Percentiles rank a stretch among this genome's conserved stretches.
Conservation (phyloP, 2,329 filamentous ascomycete genomes). For the Xylaria sp. region DNA sequence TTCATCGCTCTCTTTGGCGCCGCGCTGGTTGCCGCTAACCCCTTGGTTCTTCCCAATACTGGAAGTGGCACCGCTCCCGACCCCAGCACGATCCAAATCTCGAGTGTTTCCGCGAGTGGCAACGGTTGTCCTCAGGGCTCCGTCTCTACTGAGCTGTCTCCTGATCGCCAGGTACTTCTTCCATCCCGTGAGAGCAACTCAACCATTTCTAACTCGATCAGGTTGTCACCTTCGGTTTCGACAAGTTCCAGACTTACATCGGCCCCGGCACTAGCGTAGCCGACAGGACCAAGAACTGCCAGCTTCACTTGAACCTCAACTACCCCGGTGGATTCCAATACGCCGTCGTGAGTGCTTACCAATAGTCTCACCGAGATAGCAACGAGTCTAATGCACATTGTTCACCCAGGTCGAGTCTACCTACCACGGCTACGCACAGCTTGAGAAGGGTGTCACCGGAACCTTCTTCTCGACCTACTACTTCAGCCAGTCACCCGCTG, state of each 20-base stretch:
- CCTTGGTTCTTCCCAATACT: conserved; percentile 48
- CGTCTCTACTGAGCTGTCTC: conserved; percentile 56
- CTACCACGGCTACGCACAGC: conserved; percentile 61
- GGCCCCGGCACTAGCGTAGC: conserved; percentile 53
- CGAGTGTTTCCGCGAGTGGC: conserved; percentile 55
- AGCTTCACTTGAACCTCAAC: conserved; percentile 59
- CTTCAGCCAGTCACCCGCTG: conserved; percentile 58
- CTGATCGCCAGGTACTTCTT: conserved; percentile 54
- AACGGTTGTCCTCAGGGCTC: conserved; percentile 58
- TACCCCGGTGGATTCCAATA: conserved; percentile 61
- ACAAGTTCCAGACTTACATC: conserved; percentile 60
- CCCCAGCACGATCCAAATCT: conserved; percentile 56
- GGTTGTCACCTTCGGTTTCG: conserved; percentile 61
- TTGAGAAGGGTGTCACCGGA: conserved; percentile 58
- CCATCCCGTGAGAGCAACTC: not conserved
- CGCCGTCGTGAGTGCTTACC: conserved; percentile 48
- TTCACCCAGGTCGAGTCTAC: conserved; percentile 54
- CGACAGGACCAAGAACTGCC: conserved; percentile 60
- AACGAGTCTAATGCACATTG: conserved; percentile 5
- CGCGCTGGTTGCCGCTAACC: conserved; percentile 53
- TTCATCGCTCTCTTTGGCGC: conserved; percentile 49
- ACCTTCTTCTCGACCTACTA: conserved; percentile 61
- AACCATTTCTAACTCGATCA: conserved; percentile 37
- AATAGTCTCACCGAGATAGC: not conserved
- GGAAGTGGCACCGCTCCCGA: conserved; percentile 51